Evolutionary conservation across 2,329 filamentous ascomycete genomes (phyloP).

Genomic region (Hymenoscyphus linearis): DNA sequence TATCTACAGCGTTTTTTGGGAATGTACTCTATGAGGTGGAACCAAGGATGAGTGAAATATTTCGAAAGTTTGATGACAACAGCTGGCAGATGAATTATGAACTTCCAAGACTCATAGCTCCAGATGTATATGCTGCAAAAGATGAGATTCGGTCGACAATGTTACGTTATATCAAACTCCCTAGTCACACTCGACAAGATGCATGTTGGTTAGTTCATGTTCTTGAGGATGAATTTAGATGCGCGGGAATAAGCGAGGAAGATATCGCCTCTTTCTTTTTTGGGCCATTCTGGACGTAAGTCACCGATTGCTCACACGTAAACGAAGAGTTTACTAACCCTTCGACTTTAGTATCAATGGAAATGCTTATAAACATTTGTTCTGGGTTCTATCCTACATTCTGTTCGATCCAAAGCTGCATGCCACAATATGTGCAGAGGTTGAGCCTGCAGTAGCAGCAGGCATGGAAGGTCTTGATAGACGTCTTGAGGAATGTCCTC

Average conservation of each 20-base stretch:
- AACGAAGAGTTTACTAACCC: neutral
- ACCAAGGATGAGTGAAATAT: neutral
- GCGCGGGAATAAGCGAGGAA: neutral
- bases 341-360: slow-evolving; percentile 5
- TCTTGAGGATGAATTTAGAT: slow-evolving; percentile 5
- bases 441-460: neutral
- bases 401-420: neutral
- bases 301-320: neutral
- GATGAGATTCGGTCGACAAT: neutral
- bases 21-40: neutral
- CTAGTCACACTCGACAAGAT: neutral
- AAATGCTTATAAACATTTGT: slow-evolving; percentile 4
- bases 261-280: neutral
- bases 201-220: neutral
- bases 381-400: slow-evolving; percentile 11
- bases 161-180: neutral
- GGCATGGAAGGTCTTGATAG: neutral
- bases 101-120: neutral
- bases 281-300: slow-evolving; percentile 1
- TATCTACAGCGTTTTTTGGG: neutral
- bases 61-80: slow-evolving; percentile 6
- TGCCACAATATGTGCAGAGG: slow-evolving; percentile 1
- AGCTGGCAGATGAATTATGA: slow-evolving; percentile 5
- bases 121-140: neutral
- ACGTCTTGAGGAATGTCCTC: neutral